Evolutionary conservation across 1,284 basidiomycete genomes (phyloP).

Genomic region (Trametes pubescens): DNA sequence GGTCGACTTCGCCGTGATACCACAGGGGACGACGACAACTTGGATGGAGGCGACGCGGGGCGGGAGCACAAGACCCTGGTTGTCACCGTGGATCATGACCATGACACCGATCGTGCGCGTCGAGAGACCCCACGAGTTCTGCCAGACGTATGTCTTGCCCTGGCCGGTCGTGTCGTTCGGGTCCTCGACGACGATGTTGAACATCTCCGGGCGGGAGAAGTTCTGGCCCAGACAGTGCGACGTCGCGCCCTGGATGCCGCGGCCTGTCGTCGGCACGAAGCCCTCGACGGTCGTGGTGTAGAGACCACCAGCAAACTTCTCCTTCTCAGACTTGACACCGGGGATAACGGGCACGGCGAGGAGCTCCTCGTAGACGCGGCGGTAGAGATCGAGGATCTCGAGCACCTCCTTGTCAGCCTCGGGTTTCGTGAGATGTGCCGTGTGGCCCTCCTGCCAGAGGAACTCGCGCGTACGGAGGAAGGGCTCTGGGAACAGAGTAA

Average conservation of each 20-base stretch:
- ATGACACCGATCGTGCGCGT: conserved; percentile 98
- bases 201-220: conserved; percentile 96
- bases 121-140: conserved; percentile 98
- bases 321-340: conserved; percentile 98
- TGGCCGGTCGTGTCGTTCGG: conserved; percentile 77
- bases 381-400: conserved; percentile 96
- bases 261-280: conserved; percentile 96
- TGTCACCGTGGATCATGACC: conserved; percentile 99
- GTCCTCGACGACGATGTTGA: conserved; percentile 97
- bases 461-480: conserved; percentile 99
- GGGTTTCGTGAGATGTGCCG: conserved; percentile 88
- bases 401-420: conserved; percentile 94
- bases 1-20: conserved; percentile 85
- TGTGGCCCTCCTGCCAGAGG: conserved; percentile 99
- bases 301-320: conserved; percentile 98
- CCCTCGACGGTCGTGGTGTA: conserved; percentile 99
- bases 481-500: conserved; percentile 65
- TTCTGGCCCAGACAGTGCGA: conserved; percentile 99
- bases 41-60: conserved; percentile 95
- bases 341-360: conserved; percentile 98
- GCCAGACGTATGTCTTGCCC: conserved; percentile 88
- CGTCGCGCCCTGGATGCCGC: conserved; percentile 98
- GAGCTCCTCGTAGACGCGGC: conserved; percentile 95
- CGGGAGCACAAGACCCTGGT: conserved; percentile 96
- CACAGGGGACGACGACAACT: conserved; percentile 93